Evolutionary conservation across 495 filamentous ascomycete species (phyloP).

Genomic region (Penicillium silybi): DNA sequence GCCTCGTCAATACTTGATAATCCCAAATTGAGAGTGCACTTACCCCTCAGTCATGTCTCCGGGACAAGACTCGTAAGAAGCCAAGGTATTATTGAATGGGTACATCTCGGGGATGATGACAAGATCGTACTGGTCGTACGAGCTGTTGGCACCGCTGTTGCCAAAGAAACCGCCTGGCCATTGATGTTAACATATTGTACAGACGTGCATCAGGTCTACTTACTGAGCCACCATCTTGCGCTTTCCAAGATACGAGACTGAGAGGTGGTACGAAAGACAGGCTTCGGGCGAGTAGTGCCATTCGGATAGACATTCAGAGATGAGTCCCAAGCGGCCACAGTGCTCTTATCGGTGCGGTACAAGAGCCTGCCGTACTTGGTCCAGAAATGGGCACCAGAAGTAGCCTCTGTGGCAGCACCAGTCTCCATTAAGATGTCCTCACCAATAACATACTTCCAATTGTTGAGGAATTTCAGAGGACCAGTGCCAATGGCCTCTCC

Average conservation of each 20-base stretch:
- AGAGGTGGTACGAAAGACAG: constrained; percentile 46
- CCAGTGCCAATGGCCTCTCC: constrained; percentile 34
- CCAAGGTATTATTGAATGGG: constrained; percentile 49
- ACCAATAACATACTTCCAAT: constrained; percentile 44
- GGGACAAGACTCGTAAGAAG: constrained; percentile 40
- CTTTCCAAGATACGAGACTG: constrained; percentile 49
- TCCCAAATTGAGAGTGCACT: constrained; percentile 1
- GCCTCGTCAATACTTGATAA: background rate
- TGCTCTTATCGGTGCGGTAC: constrained; percentile 40
- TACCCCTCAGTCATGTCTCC: constrained; percentile 20
- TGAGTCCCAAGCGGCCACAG: constrained; percentile 40
- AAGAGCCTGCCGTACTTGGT: constrained; percentile 48
- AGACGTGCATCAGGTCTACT: constrained; percentile 1
- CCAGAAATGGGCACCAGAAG: constrained; percentile 49
- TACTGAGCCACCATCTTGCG: constrained; percentile 40
- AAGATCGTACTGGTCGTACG: constrained; percentile 39
- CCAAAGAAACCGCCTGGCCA: constrained; percentile 35
- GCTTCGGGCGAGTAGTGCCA: constrained; percentile 40
- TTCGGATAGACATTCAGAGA: constrained; percentile 40
- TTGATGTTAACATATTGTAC: constrained; percentile 1
- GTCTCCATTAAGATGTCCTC: constrained; percentile 41
- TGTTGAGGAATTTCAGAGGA: constrained; percentile 46
- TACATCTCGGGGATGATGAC: constrained; percentile 46
- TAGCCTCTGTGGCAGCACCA: constrained; percentile 49
- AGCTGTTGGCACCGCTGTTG: constrained; percentile 36